Conservation (phyloP, 768 basidiomycete species). For the Tylopilus balloui region DNA sequence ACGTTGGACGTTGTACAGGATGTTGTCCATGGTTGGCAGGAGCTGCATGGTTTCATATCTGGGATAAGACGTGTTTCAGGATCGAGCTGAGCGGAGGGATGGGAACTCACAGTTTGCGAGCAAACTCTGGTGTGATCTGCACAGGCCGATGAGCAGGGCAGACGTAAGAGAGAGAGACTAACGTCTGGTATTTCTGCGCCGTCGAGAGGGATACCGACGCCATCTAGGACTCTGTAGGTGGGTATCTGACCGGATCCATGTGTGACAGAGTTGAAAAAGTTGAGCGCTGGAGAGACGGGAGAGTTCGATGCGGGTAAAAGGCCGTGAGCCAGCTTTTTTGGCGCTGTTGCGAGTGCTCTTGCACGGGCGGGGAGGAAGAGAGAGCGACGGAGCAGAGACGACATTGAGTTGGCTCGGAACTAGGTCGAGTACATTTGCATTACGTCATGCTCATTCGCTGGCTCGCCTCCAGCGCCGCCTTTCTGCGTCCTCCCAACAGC, state of each 20-base stretch:
- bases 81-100: not conserved
- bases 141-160: slow-evolving; percentile 6
- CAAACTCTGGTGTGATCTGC: slow-evolving; percentile 66
- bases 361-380: not conserved
- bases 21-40: slow-evolving; percentile 78
- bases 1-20: slow-evolving; percentile 88
- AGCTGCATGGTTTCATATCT: slow-evolving; percentile 79
- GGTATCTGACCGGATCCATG: slow-evolving; percentile 64
- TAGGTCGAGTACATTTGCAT: slow-evolving; percentile 11
- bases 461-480: slow-evolving; percentile 59
- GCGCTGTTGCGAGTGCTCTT: slow-evolving; percentile 16
- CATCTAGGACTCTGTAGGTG: slow-evolving; percentile 82
- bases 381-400: not conserved
- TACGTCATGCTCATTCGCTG: slow-evolving; percentile 11
- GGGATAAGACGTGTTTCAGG: not conserved
- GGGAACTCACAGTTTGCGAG: slow-evolving; percentile 51
- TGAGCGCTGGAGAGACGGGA: slow-evolving; percentile 62
- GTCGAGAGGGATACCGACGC: slow-evolving; percentile 66
- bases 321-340: slow-evolving; percentile 21
- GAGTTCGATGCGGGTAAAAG: slow-evolving; percentile 45
- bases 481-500: slow-evolving; percentile 66
- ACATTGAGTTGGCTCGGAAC: slow-evolving; percentile 24
- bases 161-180: slow-evolving; percentile 14
- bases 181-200: slow-evolving; percentile 78
- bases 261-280: slow-evolving; percentile 79